Evolutionary conservation across 768 basidiomycete species (phyloP).

Genomic region (Sistotremastrum suecicum): DNA sequence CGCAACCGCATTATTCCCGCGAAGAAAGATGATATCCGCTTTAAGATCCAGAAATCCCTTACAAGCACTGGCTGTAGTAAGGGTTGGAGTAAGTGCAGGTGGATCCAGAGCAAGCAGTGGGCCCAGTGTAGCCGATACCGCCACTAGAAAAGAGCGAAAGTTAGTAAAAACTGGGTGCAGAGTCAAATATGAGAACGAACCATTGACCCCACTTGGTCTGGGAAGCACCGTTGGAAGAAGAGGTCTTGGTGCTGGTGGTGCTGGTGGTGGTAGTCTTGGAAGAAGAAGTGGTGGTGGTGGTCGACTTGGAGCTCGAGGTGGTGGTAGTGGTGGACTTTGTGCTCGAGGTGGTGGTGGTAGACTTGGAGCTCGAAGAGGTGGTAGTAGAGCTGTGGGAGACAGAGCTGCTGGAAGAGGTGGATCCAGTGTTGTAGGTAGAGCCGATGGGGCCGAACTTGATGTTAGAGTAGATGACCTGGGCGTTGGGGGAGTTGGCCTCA

Average conservation of each 20-base stretch:
- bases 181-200: background rate
- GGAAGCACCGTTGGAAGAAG: conserved; percentile 2
- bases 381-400: conserved; percentile 1
- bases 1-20: no score
- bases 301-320: conserved; percentile 10
- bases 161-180: no score
- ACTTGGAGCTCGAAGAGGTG: conserved; percentile 1
- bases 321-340: conserved; percentile 4
- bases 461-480: conserved; percentile 38
- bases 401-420: conserved; percentile 1
- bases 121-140: no score
- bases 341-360: conserved; percentile 2
- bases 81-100: no score
- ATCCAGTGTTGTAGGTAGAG: conserved; percentile 22
- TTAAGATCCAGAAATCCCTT: no score
- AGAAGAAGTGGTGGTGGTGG: conserved; percentile 12
- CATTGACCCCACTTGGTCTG: conserved; percentile 11
- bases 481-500: conserved; percentile 23
- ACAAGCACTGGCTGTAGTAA: no score
- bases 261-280: conserved; percentile 7
- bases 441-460: conserved; percentile 38
- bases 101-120: no score
- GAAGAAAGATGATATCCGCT: no score
- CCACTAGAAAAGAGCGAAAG: no score
- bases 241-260: conserved; percentile 6